Percentiles rank a stretch among this genome's conserved stretches.
These are phyloP conservation scores for sweet orange (Citrus sinensis) DNA, from an alignment of 345 rosid genomes.

Conservation along the genomic window DVS_A1.0 CM039169.1:29258001-29258500, in stretches of 20 bases:
- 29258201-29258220: not conserved
- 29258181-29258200: not conserved
- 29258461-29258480: not conserved
- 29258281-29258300: slow-evolving; percentile 34
- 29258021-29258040: not conserved
- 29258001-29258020: not conserved
- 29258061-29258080: not conserved
- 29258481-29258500: slow-evolving; percentile 34
- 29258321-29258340: slow-evolving; percentile 48
- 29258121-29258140: not conserved
- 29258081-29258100: not conserved
- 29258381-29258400: slow-evolving; percentile 51
- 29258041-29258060: not conserved
- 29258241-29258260: not conserved
- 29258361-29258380: slow-evolving; percentile 67
- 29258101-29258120: not conserved
- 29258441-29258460: not conserved
- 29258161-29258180: not conserved
- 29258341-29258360: slow-evolving; percentile 49
- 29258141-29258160: not conserved
- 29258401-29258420: slow-evolving; percentile 64
- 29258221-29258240: not conserved
- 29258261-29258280: slow-evolving; percentile 6
- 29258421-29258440: not conserved
- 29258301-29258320: slow-evolving; percentile 42